These are phyloP conservation scores for Oryza glumipatula DNA, from an alignment of 176 grass and related monocot species.

Conservation along the genomic window DNA sequence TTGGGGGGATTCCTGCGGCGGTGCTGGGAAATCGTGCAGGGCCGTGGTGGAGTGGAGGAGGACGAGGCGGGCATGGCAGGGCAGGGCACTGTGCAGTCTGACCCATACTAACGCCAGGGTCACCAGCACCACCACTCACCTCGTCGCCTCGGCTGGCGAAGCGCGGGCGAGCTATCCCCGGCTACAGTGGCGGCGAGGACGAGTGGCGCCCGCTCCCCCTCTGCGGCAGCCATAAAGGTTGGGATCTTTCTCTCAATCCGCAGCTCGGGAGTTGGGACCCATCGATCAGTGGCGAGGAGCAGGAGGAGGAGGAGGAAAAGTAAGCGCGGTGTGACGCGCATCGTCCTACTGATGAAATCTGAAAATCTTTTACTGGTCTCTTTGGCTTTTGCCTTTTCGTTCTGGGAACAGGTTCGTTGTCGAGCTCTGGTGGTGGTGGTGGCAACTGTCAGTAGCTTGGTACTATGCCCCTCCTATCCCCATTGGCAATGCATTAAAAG, in stretches of 20 bases:
- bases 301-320: slow-evolving; percentile 30
- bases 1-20: slow-evolving; percentile 37
- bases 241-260: slow-evolving; percentile 53
- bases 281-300: not conserved
- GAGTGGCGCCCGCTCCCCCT: slow-evolving; percentile 31
- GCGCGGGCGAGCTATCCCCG: not conserved
- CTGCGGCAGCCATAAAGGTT: slow-evolving; percentile 45
- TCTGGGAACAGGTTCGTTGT: slow-evolving; percentile 41
- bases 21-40: slow-evolving; percentile 46
- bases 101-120: not conserved
- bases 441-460: slow-evolving; percentile 46
- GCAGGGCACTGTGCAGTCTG: slow-evolving; percentile 45
- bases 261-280: slow-evolving; percentile 33
- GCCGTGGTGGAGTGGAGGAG: not conserved
- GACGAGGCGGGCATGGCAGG: slow-evolving; percentile 11
- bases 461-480: slow-evolving; percentile 36
- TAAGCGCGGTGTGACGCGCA: not conserved
- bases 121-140: slow-evolving; percentile 6
- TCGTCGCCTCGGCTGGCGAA: not conserved
- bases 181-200: slow-evolving; percentile 53
- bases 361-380: slow-evolving; percentile 49
- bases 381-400: slow-evolving; percentile 41
- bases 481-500: slow-evolving; percentile 60
- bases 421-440: slow-evolving; percentile 32
- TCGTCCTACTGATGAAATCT: slow-evolving; percentile 46